Evolutionary conservation across 2,329 filamentous ascomycete species (phyloP), one percentile per base, ranked within the genome.

Genomic region (Cladophialophora psammophila): DNA sequence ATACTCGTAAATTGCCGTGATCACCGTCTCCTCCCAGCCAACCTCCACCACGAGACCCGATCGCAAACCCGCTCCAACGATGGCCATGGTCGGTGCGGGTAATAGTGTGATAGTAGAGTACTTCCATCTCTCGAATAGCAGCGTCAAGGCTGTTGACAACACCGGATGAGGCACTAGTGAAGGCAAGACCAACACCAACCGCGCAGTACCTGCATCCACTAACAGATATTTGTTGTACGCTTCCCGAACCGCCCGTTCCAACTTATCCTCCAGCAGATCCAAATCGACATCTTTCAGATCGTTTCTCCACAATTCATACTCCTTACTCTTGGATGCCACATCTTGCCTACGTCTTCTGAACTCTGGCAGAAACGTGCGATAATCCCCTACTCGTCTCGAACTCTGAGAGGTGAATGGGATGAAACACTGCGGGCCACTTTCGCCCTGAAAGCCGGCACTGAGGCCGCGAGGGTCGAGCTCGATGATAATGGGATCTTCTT

Each of bases 1-100:
- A 77, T 93, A 97, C 79, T 99, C 95, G 75, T 94, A 98, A 6
- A 98, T 85, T 5, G 90, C 91, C 0, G 93, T 96, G 26, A 96
- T 87, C 0, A 90, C 86, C 0, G 94, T 96, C 78, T 98, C 95
- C 50, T 89, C 86, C 95, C 95, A 99, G 52, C 94, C 95, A 67
- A 99, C 85, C 75, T 99, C 93, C 42, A 99, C 84, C 0, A 98
- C 88, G 50, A 99, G 78, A 0, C 90, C 93, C n/a, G 92, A 92
- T 13, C 95, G 88, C 48, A 96, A 82, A 0, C 95, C 95, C 5
- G 94, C 93, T 7, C 90, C 91, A 2, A 94, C 86, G 6, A 90
- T 84, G 1, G 88, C 84, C 78, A 95, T 90, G 20, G 93, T 86
- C 0, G 94, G 88, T 0, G 88, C 86, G 0, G 93, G 92, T 74